Evolutionary conservation across 1,139 yeast species (phyloP).

Genomic region (Suhomyces ambrosiae): DNA sequence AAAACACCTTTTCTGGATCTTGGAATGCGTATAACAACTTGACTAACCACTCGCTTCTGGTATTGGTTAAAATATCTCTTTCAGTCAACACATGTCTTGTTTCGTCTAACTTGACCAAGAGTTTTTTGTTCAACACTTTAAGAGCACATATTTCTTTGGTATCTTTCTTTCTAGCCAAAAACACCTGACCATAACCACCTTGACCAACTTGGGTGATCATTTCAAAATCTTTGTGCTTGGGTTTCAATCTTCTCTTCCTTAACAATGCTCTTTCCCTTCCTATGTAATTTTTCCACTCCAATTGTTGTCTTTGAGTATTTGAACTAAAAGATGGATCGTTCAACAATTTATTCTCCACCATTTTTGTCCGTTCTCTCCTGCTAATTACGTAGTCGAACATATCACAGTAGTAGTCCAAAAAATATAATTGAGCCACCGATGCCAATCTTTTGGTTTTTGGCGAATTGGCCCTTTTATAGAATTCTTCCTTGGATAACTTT

Average conservation of each 20-base stretch:
- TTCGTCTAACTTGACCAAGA: conserved; percentile 87
- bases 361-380: conserved; percentile 74
- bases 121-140: conserved; percentile 85
- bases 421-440: conserved; percentile 80
- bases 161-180: conserved; percentile 89
- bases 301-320: conserved; percentile 52
- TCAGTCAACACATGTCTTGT: conserved; percentile 95
- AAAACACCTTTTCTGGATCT: conserved; percentile 82
- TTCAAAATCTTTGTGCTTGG: conserved; percentile 92
- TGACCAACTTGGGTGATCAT: conserved; percentile 98
- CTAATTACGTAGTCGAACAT: conserved; percentile 90
- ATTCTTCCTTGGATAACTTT: conserved; percentile 43
- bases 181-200: conserved; percentile 99
- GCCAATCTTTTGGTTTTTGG: conserved; percentile 85
- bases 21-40: conserved; percentile 93
- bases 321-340: conserved; percentile 42
- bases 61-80: conserved; percentile 92
- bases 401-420: conserved; percentile 94
- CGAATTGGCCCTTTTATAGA: conserved; percentile 60
- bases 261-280: conserved; percentile 84
- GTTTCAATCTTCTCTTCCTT: conserved; percentile 87
- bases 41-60: conserved; percentile 95
- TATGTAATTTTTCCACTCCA: conserved; percentile 79
- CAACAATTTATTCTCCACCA: conserved; percentile 61
- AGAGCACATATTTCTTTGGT: conserved; percentile 95